Percentiles rank a stretch among this genome's conserved stretches.
These are phyloP conservation scores for Ettlia oleoabundans DNA, from an alignment of 139 green algal species.

Conservation along the genomic window DNA sequence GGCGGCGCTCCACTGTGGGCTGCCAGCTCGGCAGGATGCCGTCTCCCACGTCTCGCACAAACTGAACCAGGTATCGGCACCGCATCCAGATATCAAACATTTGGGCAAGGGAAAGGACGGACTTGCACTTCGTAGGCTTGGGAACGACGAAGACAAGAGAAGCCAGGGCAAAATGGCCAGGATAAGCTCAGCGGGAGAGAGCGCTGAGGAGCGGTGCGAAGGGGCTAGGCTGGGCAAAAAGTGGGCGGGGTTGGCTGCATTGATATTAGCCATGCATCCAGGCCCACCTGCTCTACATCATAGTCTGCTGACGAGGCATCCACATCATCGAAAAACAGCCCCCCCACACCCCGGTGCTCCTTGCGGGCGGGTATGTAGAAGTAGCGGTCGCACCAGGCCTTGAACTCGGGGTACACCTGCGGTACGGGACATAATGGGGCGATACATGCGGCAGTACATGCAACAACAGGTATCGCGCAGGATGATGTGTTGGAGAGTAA, in stretches of 20 bases:
- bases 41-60: constrained; percentile 65
- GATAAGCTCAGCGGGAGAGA: too few species aligned
- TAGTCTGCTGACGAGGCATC: constrained; percentile 45
- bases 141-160: too few species aligned
- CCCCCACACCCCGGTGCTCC: constrained; percentile 95
- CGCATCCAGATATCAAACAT: too few species aligned
- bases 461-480: not conserved
- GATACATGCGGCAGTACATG: not conserved
- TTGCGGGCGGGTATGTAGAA: constrained; percentile 95
- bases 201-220: too few species aligned
- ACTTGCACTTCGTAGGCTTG: too few species aligned
- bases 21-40: constrained; percentile 80
- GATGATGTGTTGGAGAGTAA: too few species aligned
- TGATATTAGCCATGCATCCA: too few species aligned
- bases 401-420: constrained; percentile 84
- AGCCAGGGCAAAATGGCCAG: too few species aligned
- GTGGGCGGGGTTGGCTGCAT: too few species aligned
- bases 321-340: constrained; percentile 98
- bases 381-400: constrained; percentile 96
- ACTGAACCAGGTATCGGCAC: too few species aligned
- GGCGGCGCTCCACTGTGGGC: constrained; percentile 67
- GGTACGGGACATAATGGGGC: not conserved
- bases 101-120: too few species aligned
- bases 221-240: too few species aligned
- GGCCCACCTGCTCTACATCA: constrained; percentile 66